Conservation (phyloP, 2,329 filamentous ascomycete genomes). For the Lanzia echinophila region DNA sequence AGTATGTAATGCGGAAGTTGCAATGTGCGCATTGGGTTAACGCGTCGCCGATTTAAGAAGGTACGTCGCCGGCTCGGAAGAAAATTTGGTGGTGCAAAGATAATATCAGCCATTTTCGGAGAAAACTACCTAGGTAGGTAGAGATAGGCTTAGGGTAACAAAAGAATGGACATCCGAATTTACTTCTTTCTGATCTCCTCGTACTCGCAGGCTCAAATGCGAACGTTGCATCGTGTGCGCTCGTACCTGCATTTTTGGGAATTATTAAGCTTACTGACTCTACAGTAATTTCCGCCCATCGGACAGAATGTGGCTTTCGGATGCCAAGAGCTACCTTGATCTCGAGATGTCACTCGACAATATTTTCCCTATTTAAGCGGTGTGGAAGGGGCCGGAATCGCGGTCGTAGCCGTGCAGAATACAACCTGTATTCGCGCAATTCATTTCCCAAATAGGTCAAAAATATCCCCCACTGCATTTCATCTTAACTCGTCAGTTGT, state of each 20-base stretch:
- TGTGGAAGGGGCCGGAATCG: background rate
- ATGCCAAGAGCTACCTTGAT: background rate
- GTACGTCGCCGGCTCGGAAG: background rate
- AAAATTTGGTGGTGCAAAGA: background rate
- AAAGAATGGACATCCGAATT: too few species aligned
- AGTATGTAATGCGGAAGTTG: background rate
- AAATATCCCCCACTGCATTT: too few species aligned
- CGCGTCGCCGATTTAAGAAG: background rate
- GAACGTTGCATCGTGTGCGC: too few species aligned
- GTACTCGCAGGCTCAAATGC: too few species aligned
- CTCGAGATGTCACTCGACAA: slow-evolving; percentile 1
- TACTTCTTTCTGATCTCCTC: too few species aligned
- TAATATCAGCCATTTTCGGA: background rate
- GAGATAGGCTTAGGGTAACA: too few species aligned
- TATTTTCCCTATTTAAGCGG: background rate
- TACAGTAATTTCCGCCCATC: too few species aligned
- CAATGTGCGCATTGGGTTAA: background rate
- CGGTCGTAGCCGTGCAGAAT: background rate
- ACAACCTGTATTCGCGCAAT: background rate
- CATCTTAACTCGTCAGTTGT: too few species aligned
- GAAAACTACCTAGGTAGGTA: too few species aligned
- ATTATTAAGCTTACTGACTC: too few species aligned
- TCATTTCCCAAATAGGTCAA: background rate
- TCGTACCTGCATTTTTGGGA: too few species aligned
- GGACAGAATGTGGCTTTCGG: background rate